Evolutionary conservation across 2,329 filamentous ascomycete species (phyloP).

Genomic region (Talaromyces pinophilus): DNA sequence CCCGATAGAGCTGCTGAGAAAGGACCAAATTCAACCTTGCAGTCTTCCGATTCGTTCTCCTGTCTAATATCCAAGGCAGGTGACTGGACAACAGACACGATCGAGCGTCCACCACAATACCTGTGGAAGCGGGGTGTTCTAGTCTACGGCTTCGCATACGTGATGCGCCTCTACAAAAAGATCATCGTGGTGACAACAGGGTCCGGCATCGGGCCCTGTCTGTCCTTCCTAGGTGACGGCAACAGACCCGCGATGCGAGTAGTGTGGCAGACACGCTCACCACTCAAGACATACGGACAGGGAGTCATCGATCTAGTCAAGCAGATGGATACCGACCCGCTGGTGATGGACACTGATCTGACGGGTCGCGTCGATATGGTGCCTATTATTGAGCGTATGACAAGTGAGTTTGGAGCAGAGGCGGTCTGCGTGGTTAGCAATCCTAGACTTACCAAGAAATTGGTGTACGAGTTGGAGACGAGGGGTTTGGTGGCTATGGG

Average conservation of each 20-base stretch:
- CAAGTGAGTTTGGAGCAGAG: conserved; percentile 55
- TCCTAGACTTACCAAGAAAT: conserved; percentile 64
- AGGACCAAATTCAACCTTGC: conserved; percentile 36
- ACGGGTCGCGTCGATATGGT: conserved; percentile 61
- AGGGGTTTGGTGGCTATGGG: conserved; percentile 69
- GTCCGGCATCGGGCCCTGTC: conserved; percentile 70
- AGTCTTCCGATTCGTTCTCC: conserved; percentile 52
- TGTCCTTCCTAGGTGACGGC: conserved; percentile 60
- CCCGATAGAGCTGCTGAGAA: conserved; percentile 50
- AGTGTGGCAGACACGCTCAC: conserved; percentile 67
- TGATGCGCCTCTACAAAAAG: conserved; percentile 65
- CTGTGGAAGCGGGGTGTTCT: conserved; percentile 71
- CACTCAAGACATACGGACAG: conserved; percentile 63
- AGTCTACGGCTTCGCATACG: conserved; percentile 66
- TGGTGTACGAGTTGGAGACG: conserved; percentile 69
- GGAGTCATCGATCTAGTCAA: conserved; percentile 59
- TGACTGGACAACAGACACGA: conserved; percentile 70
- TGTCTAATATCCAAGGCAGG: conserved; percentile 71
- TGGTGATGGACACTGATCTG: conserved; percentile 67
- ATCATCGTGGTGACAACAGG: conserved; percentile 70
- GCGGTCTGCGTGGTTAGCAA: conserved; percentile 75
- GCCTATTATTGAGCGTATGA: conserved; percentile 56
- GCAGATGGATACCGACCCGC: conserved; percentile 60
- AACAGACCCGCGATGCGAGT: conserved; percentile 54
- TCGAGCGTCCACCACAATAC: conserved; percentile 60